Conservation (phyloP, 2,329 filamentous ascomycete genomes). For the Ciborinia camelliae region DNA sequence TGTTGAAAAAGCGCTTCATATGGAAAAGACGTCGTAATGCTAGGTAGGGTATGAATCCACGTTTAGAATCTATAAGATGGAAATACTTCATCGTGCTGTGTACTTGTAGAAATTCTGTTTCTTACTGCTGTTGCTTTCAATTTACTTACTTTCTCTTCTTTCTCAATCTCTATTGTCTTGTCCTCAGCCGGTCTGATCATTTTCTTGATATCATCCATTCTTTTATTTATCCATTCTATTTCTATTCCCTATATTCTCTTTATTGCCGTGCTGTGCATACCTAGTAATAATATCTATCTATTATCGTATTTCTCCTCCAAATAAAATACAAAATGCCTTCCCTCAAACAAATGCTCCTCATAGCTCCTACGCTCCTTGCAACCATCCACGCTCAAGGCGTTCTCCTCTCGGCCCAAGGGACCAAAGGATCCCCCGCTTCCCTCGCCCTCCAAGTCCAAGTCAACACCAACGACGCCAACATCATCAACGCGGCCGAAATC, state of each 20-base stretch:
- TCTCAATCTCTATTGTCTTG: not conserved
- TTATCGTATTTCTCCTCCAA: not conserved
- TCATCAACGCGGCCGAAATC: slow-evolving; percentile 58
- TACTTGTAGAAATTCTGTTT: not conserved
- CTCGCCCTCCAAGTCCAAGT: slow-evolving; percentile 49
- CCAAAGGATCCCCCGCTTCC: slow-evolving; percentile 1
- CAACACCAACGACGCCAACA: slow-evolving; percentile 57
- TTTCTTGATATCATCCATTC: not conserved
- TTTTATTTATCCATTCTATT: not conserved
- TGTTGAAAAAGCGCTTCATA: slow-evolving; percentile 6
- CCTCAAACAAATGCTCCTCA: not conserved
- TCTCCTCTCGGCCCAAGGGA: slow-evolving; percentile 11
- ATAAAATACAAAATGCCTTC: slow-evolving; percentile 3
- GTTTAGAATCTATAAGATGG: not conserved
- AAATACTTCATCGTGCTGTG: not conserved
- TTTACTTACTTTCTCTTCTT: not conserved
- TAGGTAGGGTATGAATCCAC: not conserved
- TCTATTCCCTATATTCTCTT: not conserved
- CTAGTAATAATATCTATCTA: not conserved
- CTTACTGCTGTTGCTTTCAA: not conserved
- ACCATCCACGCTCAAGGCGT: slow-evolving; percentile 1
- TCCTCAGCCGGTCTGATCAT: slow-evolving; percentile 6
- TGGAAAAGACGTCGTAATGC: not conserved
- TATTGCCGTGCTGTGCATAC: not conserved
- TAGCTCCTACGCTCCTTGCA: not conserved